A percentile compares a stretch with the other conserved stretches of the same genome.
Conservation (phyloP, 1,284 basidiomycete genomes). For the Melampsora americana region DNA sequence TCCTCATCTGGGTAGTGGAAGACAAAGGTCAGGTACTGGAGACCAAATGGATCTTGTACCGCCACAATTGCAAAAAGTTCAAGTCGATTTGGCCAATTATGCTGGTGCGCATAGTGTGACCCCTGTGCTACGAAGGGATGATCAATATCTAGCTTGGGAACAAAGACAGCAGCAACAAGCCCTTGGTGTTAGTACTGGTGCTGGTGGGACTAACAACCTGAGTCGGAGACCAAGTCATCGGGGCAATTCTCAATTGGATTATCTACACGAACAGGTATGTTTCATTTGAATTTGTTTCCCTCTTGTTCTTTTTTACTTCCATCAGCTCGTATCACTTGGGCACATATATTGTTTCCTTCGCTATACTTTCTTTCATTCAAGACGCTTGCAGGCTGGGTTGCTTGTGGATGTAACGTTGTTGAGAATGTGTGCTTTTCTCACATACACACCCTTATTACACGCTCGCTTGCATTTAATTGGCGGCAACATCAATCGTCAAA, state of each 20-base stretch:
- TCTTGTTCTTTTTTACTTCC: conserved; percentile 44
- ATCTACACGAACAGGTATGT: conserved; percentile 79
- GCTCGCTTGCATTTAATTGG: conserved; percentile 58
- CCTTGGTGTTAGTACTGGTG: conserved; percentile 57
- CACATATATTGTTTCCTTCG: no score
- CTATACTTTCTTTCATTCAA: conserved; percentile 50
- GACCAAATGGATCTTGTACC: conserved; percentile 80
- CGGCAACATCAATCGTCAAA: no score
- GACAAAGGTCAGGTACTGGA: conserved; percentile 76
- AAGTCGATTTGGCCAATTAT: conserved; percentile 50
- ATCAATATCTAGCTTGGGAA: conserved; percentile 52
- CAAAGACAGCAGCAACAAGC: conserved; percentile 61
- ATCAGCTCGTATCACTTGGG: no score
- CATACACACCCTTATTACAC: conserved; percentile 86
- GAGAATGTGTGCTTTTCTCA: conserved; percentile 61
- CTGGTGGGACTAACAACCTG: conserved; percentile 63
- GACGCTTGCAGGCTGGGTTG: conserved; percentile 66
- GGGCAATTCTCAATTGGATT: conserved; percentile 80
- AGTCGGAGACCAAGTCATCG: conserved; percentile 76
- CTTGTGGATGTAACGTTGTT: conserved; percentile 68
- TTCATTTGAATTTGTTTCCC: conserved; percentile 54
- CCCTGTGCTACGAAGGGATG: conserved; percentile 52
- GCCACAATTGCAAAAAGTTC: conserved; percentile 65
- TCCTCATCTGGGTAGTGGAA: conserved; percentile 52
- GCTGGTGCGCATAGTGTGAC: conserved; percentile 47